Evolutionary conservation across 1,284 basidiomycete species (phyloP).

Genomic region (Leccinum proximum): DNA sequence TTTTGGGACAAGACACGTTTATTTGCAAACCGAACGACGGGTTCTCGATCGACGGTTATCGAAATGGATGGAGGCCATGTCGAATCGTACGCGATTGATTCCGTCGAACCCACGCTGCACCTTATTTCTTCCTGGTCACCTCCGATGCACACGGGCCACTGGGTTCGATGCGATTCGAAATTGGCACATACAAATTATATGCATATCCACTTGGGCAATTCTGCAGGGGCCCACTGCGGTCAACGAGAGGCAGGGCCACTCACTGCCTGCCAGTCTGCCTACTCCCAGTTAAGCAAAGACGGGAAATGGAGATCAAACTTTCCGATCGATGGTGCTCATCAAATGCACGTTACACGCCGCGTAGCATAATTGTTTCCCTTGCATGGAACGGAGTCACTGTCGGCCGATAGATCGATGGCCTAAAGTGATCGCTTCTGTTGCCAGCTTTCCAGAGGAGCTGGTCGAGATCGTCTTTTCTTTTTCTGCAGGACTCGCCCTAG

Average conservation of each 20-base stretch:
- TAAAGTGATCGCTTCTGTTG: background rate
- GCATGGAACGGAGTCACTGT: background rate
- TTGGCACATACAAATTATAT: background rate
- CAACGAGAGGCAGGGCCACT: slow-evolving; percentile 23
- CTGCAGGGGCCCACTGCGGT: slow-evolving; percentile 20
- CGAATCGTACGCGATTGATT: slow-evolving; percentile 27
- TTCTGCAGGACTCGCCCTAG: background rate
- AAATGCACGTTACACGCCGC: background rate
- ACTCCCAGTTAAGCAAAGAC: background rate
- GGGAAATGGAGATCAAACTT: background rate
- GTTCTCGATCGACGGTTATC: slow-evolving; percentile 37
- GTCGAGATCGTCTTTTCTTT: background rate
- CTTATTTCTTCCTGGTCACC: slow-evolving; percentile 34
- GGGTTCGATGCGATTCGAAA: slow-evolving; percentile 26
- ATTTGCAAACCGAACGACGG: slow-evolving; percentile 35
- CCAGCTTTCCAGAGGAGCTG: background rate
- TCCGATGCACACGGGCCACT: slow-evolving; percentile 29
- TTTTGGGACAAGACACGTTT: slow-evolving; percentile 25
- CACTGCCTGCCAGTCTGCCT: slow-evolving; percentile 6
- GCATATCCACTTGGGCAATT: slow-evolving; percentile 27
- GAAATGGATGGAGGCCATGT: slow-evolving; percentile 36
- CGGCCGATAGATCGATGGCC: background rate
- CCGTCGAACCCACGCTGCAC: slow-evolving; percentile 29
- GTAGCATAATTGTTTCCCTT: background rate
- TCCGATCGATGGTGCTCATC: background rate